Evolutionary conservation across 1,139 yeast species (phyloP), one percentile per base, ranked within the genome.

Genomic region (Hansenula anomala): DNA sequence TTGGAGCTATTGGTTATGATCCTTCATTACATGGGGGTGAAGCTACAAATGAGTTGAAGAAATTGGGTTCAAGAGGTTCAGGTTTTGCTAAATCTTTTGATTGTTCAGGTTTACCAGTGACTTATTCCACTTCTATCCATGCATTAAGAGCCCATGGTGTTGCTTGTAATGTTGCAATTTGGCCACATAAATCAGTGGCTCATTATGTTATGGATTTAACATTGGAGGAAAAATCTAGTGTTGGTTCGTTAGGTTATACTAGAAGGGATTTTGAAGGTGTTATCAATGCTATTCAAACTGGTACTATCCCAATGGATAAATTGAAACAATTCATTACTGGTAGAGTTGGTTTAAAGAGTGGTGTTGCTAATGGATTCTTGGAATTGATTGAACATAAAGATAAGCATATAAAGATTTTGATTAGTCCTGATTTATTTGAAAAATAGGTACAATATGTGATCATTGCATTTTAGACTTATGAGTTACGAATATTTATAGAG

Each of bases 161-260:
- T 13, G 82, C 83, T 6, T 78, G 80, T 36, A 80, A 80, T 52
- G 71, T 80, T 28, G 87, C 87, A 34, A 70, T 75, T 45, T 74
- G 84, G 84, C 65, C 67, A n/a, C 62, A 65, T 36, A 65, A 65
- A 37, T 63, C 74, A 2, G 66, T 70, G 25, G 63, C 61, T n/a
- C 69, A 69, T 43, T 64, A 58, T 41, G 78, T 78, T 14, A 73
- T 72, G 76, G 72, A 68, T 42, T 45, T 69, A 30, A 69, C 78
- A 4, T 49, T 61, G 28, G 65, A 63, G 33, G 80, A 75, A 51
- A 71, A 67, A 48, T 52, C 50, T 19, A 59, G 69, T 36, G 69
- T 72, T 20, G 80, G 80, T 4, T 73, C 78, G 1, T 65, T 74
- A 59, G 73, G 79, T 44, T 71, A 73, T 50, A 66, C 67, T 9